phyloP scores from a whole-genome alignment of 352 stramenopile species.

The Phytophthora aleatoria region DNA sequence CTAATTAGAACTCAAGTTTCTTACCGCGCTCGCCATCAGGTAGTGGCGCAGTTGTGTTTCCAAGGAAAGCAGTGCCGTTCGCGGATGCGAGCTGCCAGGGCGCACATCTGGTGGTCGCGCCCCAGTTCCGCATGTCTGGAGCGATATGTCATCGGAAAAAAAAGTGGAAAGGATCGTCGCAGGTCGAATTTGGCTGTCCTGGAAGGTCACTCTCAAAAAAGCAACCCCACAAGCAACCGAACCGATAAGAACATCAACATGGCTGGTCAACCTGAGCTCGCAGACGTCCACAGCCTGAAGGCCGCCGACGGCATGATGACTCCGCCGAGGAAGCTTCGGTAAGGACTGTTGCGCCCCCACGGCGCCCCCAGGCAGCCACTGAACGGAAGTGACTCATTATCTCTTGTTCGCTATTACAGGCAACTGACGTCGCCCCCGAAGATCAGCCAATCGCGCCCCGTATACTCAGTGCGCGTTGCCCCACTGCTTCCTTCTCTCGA shows the following conservation, averaged over 20 bases:
- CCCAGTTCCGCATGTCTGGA: conserved; percentile 14
- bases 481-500: conserved; percentile 30
- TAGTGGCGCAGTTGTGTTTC: conserved; percentile 3
- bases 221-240: conserved; percentile 9
- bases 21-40: conserved; percentile 11
- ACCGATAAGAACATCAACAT: conserved; percentile 33
- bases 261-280: conserved; percentile 18
- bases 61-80: conserved; percentile 31
- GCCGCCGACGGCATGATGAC: conserved; percentile 12
- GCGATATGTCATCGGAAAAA: conserved; percentile 20
- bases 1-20: conserved; percentile 15
- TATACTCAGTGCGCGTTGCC: conserved; percentile 26
- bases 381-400: conserved; percentile 18
- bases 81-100: conserved; percentile 24
- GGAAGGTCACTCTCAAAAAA: conserved; percentile 35
- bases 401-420: conserved; percentile 5
- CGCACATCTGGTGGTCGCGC: conserved; percentile 11
- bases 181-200: conserved; percentile 1
- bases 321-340: conserved; percentile 24
- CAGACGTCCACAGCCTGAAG: conserved; percentile 4
- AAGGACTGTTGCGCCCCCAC: neutral
- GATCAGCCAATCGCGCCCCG: conserved; percentile 23
- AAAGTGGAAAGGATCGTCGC: conserved; percentile 23
- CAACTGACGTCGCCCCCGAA: conserved; percentile 29
- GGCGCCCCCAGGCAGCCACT: neutral